Evolutionary conservation across 176 grass and related monocot species (phyloP).

Genomic region (Chrysopogon serrulatus): DNA sequence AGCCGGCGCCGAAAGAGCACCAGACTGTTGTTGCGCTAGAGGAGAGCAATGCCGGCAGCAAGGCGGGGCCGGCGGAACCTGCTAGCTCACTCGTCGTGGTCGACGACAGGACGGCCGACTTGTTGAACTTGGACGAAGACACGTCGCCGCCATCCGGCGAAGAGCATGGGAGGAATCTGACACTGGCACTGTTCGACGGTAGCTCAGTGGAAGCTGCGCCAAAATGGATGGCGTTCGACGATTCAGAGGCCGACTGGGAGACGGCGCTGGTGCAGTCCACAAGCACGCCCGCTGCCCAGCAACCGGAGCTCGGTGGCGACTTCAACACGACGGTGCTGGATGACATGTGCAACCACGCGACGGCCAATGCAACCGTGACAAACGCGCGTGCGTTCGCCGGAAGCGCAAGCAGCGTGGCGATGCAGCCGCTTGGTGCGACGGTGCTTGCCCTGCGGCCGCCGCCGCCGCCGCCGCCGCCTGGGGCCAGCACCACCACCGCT

Average conservation of each 20-base stretch:
- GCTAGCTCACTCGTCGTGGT: neutral
- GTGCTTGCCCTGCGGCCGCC: constrained; percentile 45
- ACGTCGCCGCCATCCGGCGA: constrained; percentile 2
- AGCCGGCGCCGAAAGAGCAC: neutral
- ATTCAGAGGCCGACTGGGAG: constrained; percentile 35
- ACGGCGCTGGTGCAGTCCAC: constrained; percentile 33
- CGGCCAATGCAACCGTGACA: neutral
- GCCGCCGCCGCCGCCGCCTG: constrained; percentile 25
- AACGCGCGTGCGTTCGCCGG: constrained; percentile 1
- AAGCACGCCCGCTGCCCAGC: constrained; percentile 28
- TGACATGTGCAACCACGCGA: constrained; percentile 28
- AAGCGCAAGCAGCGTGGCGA: constrained; percentile 45
- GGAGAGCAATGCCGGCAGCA: neutral
- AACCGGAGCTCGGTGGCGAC: constrained; percentile 34
- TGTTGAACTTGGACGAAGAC: constrained; percentile 53
- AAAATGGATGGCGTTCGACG: constrained; percentile 55
- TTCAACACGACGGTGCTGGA: constrained; percentile 47
- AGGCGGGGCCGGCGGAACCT: neutral
- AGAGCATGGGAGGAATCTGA: constrained; percentile 36
- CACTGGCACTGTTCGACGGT: constrained; percentile 38
- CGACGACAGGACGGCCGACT: constrained; percentile 23
- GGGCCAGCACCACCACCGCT: neutral
- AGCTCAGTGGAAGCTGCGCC: neutral
- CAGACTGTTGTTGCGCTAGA: neutral
- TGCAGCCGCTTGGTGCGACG: neutral